Evolutionary conservation across 106 monocot genomes (phyloP), one percentile per base, ranked within the genome.

Genomic region (Xerophyta viscosa): DNA sequence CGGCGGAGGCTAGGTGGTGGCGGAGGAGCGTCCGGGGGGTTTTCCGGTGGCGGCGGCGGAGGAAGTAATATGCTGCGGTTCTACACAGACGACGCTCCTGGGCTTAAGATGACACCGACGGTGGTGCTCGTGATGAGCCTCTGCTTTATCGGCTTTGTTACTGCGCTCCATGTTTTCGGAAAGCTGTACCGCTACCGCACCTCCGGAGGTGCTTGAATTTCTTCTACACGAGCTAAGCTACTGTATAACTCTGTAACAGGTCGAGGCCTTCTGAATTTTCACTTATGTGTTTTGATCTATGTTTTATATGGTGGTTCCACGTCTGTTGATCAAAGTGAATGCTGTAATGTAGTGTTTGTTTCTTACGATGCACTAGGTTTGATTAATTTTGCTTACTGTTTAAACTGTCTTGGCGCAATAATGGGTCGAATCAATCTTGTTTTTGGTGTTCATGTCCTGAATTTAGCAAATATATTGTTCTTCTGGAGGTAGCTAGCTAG

Each of bases 61-160:
- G 68, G 70, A 14, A 78, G 71, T 56, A 92, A 86, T 78, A 79
- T 92, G 91, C 78, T 92, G 33, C 63, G 86, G 39, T 92, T 92
- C 73, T 92, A 92, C 70, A 92, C 91, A 17, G 91, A 86, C 71
- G 91, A 92, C 60, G 91, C 91, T 6, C 91, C 91, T 2, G 91
- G 91, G 9, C 66, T 92, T 7, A 86, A 86, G 76, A 86, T 92
- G 86, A 69, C 82, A 20, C 91, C 91, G 6, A 92, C 86, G 31
- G 69, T 86, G 49, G 86, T 92, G 29, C 76, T 86, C 20, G 82
- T 86, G 25, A 92, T 92, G 91, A 86, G 86, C 29, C 61, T 92
- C n/a, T 86, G 81, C 79, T 92, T 91, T 72, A 92, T 92, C 57
- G 82, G 86, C 4, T 92, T 92, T 58, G 91, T 92, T 55, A 92